Conservation (phyloP, 1,284 basidiomycete genomes). For the Chalciporus sp. region DNA sequence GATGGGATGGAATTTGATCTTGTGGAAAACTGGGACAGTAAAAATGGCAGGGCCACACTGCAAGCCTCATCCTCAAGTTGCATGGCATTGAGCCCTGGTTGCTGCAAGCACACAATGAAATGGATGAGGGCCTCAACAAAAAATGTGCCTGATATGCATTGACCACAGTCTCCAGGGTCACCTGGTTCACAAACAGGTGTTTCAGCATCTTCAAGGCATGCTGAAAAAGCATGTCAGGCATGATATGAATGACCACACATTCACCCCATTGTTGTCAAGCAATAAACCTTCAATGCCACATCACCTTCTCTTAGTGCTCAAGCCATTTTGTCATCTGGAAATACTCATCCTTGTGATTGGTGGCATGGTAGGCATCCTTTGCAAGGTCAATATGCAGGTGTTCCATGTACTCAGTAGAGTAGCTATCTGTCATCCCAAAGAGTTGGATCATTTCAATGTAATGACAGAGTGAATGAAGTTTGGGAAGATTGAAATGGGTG, state of each 20-base stretch:
- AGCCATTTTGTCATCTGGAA: slow-evolving; percentile 43
- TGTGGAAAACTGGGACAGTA: slow-evolving; percentile 2
- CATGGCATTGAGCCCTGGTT: not conserved
- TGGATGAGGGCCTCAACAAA: not conserved
- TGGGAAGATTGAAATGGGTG: slow-evolving; percentile 8
- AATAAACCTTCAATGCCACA: slow-evolving; percentile 23
- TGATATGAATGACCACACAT: not conserved
- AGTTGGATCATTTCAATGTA: too few species aligned
- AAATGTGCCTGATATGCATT: not conserved
- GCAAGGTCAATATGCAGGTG: too few species aligned
- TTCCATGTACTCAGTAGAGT: too few species aligned
- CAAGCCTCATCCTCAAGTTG: not conserved
- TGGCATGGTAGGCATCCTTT: too few species aligned
- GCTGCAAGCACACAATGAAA: not conserved
- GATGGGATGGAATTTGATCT: not conserved
- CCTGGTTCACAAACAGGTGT: not conserved
- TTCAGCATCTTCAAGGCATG: not conserved
- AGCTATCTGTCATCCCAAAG: too few species aligned
- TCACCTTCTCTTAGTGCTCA: slow-evolving; percentile 26
- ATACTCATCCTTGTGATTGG: slow-evolving; percentile 35
- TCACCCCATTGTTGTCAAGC: slow-evolving; percentile 15
- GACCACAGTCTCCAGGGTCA: slow-evolving; percentile 9
- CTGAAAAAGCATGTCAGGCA: not conserved
- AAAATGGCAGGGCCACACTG: not conserved
- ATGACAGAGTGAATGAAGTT: too few species aligned